These are phyloP conservation scores for Bothriochloa decipiens DNA, from an alignment of 176 grass and related monocot species.

Conservation along the genomic window DNA sequence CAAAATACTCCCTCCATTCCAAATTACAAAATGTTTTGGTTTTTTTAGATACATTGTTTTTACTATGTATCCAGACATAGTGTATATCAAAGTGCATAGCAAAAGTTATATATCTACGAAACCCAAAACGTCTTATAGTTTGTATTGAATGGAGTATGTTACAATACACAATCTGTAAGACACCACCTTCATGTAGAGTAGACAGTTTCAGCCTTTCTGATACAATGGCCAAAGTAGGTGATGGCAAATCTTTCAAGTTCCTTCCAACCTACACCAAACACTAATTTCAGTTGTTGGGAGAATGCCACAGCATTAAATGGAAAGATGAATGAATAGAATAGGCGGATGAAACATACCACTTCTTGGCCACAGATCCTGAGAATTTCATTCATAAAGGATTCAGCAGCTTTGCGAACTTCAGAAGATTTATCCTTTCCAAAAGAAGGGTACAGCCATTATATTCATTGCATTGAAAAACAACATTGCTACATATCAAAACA, in stretches of 20 bases:
- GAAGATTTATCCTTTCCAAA: constrained; percentile 90
- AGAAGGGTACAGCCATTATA: constrained; percentile 42
- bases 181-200: constrained; percentile 86
- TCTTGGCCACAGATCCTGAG: constrained; percentile 87
- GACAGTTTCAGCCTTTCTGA: constrained; percentile 79
- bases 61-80: background rate
- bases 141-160: background rate
- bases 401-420: constrained; percentile 95
- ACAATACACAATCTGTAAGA: constrained; percentile 26
- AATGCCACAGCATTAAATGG: background rate
- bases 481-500: constrained; percentile 9
- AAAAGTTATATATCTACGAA: background rate
- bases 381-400: constrained; percentile 89
- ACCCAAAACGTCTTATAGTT: background rate
- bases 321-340: background rate
- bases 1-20: background rate
- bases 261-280: constrained; percentile 61
- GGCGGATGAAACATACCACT: constrained; percentile 56
- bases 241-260: constrained; percentile 90
- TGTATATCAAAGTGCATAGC: background rate
- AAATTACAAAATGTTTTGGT: background rate
- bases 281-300: background rate
- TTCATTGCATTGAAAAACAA: constrained; percentile 25
- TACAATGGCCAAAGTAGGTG: constrained; percentile 82
- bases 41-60: background rate